These are phyloP conservation scores for Salix udensis DNA, from an alignment of 345 rosid genomes.

Conservation along the genomic window DNA sequence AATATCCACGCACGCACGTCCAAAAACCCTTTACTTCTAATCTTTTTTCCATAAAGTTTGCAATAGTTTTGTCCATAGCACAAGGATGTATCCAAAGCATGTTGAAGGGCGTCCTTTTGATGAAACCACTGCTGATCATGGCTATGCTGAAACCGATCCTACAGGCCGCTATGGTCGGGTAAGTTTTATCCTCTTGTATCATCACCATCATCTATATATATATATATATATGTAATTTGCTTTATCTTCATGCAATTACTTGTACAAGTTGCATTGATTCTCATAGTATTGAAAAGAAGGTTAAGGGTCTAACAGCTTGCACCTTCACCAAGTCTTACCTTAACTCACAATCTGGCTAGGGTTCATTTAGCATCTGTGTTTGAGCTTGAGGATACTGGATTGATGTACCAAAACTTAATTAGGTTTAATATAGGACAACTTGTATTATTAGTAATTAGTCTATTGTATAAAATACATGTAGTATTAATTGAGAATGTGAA, in stretches of 20 bases:
- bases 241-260: neutral
- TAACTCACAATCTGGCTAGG: neutral
- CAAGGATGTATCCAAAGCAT: constrained; percentile 27
- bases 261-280: neutral
- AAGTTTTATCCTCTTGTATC: constrained; percentile 13
- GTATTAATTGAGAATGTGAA: too few species aligned
- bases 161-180: constrained; percentile 51
- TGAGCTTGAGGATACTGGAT: neutral
- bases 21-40: neutral
- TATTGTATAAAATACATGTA: neutral
- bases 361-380: neutral
- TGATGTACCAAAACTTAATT: neutral
- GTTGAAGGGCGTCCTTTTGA: constrained; percentile 1
- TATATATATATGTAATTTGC: neutral
- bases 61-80: neutral
- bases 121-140: constrained; percentile 21
- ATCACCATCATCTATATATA: neutral
- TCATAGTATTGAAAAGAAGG: neutral
- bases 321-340: neutral
- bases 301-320: neutral
- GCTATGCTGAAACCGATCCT: constrained; percentile 41
- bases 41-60: neutral
- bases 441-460: neutral
- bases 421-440: neutral
- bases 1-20: too few species aligned